These are phyloP conservation scores for Phytomonas francai DNA, from an alignment of 208 protist genomes.

Conservation along the genomic window DNA sequence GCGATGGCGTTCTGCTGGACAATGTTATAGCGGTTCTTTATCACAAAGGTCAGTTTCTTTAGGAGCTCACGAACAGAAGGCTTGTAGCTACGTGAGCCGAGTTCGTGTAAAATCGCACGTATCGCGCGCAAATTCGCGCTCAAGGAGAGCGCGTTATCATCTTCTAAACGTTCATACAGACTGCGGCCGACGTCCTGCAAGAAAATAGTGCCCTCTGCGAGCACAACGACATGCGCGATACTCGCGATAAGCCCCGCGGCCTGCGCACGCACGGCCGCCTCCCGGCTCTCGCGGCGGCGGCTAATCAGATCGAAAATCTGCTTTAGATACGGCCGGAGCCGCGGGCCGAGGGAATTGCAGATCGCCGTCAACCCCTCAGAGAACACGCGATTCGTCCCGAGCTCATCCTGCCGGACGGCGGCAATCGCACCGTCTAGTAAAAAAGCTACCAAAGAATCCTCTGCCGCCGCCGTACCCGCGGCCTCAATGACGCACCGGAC, in stretches of 20 bases:
- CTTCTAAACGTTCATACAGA: constrained; percentile 97
- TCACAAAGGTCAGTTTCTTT: constrained; percentile 96
- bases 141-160: constrained; percentile 96
- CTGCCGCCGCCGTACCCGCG: constrained; percentile 86
- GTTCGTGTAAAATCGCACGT: constrained; percentile 95
- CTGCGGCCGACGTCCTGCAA: constrained; percentile 94
- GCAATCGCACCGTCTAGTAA: constrained; percentile 97
- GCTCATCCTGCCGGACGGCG: constrained; percentile 94
- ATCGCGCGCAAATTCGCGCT: constrained; percentile 95
- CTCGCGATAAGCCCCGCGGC: constrained; percentile 94
- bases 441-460: constrained; percentile 86
- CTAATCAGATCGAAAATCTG: constrained; percentile 96
- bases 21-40: constrained; percentile 98
- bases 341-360: constrained; percentile 90
- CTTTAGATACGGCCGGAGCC: constrained; percentile 92
- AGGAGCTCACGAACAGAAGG: constrained; percentile 96
- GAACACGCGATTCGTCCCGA: constrained; percentile 82
- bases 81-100: constrained; percentile 95
- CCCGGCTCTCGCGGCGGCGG: constrained; percentile 94
- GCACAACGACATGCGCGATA: constrained; percentile 93
- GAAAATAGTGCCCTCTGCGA: constrained; percentile 91
- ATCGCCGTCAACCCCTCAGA: constrained; percentile 92
- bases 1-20: constrained; percentile 98
- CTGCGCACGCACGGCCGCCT: constrained; percentile 91
- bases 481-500: constrained; percentile 80